Evolutionary conservation across 768 basidiomycete species (phyloP), one percentile per base, ranked within the genome.

Genomic region (Lactifluus rugatus): DNA sequence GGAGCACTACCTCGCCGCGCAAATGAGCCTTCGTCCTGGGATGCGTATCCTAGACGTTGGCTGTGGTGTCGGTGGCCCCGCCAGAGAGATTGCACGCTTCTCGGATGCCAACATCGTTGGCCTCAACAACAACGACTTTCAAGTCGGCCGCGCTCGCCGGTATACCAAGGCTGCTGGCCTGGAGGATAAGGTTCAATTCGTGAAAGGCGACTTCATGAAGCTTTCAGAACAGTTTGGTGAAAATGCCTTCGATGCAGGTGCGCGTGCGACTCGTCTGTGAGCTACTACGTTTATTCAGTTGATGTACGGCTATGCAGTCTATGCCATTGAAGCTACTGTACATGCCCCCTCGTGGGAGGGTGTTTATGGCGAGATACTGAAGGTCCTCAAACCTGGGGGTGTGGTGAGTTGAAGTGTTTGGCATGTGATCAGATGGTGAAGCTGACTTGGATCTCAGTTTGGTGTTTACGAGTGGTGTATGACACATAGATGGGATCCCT

Each of bases 381-480:
- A n/a, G n/a, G n/a, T n/a, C n/a, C n/a, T n/a, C n/a, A n/a, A n/a
- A n/a, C n/a, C n/a, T n/a, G n/a, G n/a, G n/a, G n/a, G n/a, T n/a
- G n/a, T 47, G 84, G 98, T 73, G 96, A 97, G 69, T 80, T 81
- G 70, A 90, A 87, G 73, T 36, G 5, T 16, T 11, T 26, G 52
- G 6, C 4, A 5, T 5, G 48, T 41, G 25, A 23, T 51, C n/a
- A 34, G n/a, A 48, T n/a, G n/a, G n/a, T n/a, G n/a, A n/a, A n/a
- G n/a, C n/a, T n/a, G n/a, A n/a, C n/a, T n/a, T n/a, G n/a, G 1
- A 61, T 25, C 41, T 1, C 61, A 94, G 89, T 96, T 96, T 71
- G 95, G 94, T 68, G 89, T 98, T 37, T 99, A 98, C 73, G 96
- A 98, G 70, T 99, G 95, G 95, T 86, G 84, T 72, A 97, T 99